Evolutionary conservation across 768 basidiomycete species (phyloP), one percentile per base, ranked within the genome.

Genomic region (Daedaleopsis nitida): DNA sequence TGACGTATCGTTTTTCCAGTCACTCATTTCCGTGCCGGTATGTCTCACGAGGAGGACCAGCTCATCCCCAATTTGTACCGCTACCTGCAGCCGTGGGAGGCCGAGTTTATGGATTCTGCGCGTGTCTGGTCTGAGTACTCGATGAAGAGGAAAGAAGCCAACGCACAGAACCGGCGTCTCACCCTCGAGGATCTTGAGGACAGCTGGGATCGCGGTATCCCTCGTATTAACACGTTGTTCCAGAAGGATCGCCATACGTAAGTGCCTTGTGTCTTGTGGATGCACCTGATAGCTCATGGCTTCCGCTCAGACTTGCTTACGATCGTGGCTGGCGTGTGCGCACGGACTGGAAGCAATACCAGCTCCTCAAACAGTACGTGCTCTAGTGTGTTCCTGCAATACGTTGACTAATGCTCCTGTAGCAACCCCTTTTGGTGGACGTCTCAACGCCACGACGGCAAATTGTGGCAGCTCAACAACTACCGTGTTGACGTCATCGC

Each of bases 351-450:
- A 97, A 98, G 75, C 94, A 96, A 73, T 98, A 97, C 73, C 95
- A 97, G 69, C 75, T 96, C 10, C 79, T 94, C 59, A 95, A 95
- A 73, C 91, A 94, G 92, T 92, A 65, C 68, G 89, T 78, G 34
- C 32, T 8, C 19, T 52, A 47, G 32, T 58, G 55, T 44, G 38
- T 19, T 35, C 19, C 9, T 7, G 21, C 34, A 54, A 13, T 52
- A 38, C 38, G 12, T 27, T 9, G 37, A 49, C 47, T 59, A 45
- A 58, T 57, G 56, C 23, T 66, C 55, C 65, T 59, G 5, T 65
- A 92, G 90, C 72, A 97, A 97, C 70, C 97, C 96, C 0, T 98
- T 98, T 86, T 95, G 93, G 93, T 99, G 97, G 97, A 98, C 96
- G 9, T 94, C 91, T 9, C 96, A 98, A 72, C 86, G 97, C 7